phyloP scores from a whole-genome alignment of 768 basidiomycete species.

The Lactarius quietus region DNA sequence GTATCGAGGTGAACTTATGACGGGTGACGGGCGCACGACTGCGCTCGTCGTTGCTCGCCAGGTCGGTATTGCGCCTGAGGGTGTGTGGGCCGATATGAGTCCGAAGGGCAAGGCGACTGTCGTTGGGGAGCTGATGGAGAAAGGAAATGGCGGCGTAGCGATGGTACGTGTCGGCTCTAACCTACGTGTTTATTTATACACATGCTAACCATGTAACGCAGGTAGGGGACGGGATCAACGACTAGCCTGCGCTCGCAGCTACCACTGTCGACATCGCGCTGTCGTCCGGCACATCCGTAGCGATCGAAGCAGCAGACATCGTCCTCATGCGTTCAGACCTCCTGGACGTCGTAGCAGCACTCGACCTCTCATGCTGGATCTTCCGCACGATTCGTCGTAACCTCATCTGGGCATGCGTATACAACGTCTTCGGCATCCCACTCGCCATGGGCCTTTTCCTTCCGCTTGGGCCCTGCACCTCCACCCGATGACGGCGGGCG shows the following conservation, averaged over 20 bases:
- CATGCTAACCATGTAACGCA: constrained; percentile 32
- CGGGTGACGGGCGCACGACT: constrained; percentile 85
- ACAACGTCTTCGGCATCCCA: too few relatives aligned
- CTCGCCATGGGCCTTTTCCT: too few relatives aligned
- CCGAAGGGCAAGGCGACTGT: constrained; percentile 93
- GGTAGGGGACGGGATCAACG: constrained; percentile 99
- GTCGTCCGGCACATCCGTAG: too few relatives aligned
- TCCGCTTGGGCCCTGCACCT: too few relatives aligned
- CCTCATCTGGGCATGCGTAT: too few relatives aligned
- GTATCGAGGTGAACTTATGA: constrained; percentile 91
- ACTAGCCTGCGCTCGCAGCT: constrained; percentile 95
- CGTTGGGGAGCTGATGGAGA: constrained; percentile 74
- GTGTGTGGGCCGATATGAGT: constrained; percentile 90
- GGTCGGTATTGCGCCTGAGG: constrained; percentile 78
- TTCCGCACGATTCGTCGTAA: too few relatives aligned
- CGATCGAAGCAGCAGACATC: too few relatives aligned
- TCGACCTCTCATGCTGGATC: too few relatives aligned
- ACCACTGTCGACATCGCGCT: too few relatives aligned
- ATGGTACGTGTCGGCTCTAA: constrained; percentile 61
- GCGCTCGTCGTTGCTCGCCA: constrained; percentile 86
- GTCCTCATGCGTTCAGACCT: too few relatives aligned
- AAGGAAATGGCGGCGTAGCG: constrained; percentile 74
- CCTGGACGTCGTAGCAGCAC: too few relatives aligned
- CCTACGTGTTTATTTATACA: background rate
- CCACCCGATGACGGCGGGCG: too few relatives aligned